Base-by-base conservation (phyloP, 139 green algal genomes). In the Picochlorum sp. region DNA sequence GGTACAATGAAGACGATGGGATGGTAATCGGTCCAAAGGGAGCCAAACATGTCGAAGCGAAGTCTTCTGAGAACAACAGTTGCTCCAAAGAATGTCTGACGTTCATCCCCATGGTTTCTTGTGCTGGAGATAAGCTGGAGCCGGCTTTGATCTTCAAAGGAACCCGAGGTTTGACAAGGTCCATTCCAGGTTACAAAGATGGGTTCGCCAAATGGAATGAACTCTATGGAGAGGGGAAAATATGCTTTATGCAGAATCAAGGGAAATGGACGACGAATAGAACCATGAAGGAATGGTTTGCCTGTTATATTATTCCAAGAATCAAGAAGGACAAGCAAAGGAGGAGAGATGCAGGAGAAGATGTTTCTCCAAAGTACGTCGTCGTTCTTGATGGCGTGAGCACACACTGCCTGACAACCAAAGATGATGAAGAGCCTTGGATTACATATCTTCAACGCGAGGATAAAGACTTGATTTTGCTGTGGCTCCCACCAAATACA, bases 171-270 rank as follows among this genome's bases (percentile, higher is more conserved):
- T 30, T 34, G 51, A 58, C 20, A n/a, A 30, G 51, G n/a, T 26
- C 51, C 6, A 58, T 58, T 58, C 51, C 51, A 34, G 46, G 46
- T 52, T 52, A 52, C 46, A 52, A 52, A 52, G 51, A 58, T 58
- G 51, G 51, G 5, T 26, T 34, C 51, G 41, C 51, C 0, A 58
- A 58, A 11, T 52, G 46, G 46, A 52, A 52, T 52, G 46, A 52
- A 23, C 46, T 52, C 4, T 52, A 52, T 23, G 46, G 46, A 52
- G 46, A 52, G 4, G 46, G 46, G 1, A 52, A 52, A 52, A 52
- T 52, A 52, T 52, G 46, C 9, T 52, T 52, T n/a, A 52, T 52
- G 46, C 46, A 52, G 18, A 52, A 52, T n/a, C 46, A 52, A 52
- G 46, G 46, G 46, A 52, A 52, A 4, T 52, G 46, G 46, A 52